Evolutionary conservation across 2,329 filamentous ascomycete genomes (phyloP).

Genomic region (Neofusicoccum sp.): DNA sequence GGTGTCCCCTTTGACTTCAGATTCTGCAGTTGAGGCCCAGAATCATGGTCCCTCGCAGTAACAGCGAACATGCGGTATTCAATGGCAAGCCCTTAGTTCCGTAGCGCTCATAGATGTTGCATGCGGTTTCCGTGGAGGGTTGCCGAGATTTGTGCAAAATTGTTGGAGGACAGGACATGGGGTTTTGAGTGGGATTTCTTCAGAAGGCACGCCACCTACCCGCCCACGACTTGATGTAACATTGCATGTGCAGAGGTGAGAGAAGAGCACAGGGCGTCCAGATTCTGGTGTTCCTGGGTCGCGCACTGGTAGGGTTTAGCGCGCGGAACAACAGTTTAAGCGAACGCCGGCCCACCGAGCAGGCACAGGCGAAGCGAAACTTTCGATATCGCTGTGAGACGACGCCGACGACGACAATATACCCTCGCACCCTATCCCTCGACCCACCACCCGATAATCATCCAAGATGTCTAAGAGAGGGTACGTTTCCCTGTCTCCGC

Average conservation of each 20-base stretch:
- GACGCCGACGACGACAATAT: constrained; percentile 20
- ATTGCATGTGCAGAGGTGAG: not conserved
- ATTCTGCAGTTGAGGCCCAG: no score
- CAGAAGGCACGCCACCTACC: no score
- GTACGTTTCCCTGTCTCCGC: constrained; percentile 27
- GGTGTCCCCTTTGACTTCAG: not conserved
- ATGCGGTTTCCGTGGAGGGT: no score
- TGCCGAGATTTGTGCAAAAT: no score
- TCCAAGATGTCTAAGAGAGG: constrained; percentile 41
- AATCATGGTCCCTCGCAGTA: no score
- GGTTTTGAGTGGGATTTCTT: no score
- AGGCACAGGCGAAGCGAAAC: constrained; percentile 13
- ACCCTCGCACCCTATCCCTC: constrained; percentile 20
- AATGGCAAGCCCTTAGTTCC: no score
- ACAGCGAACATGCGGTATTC: no score
- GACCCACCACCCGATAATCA: constrained; percentile 33
- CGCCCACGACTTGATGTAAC: not conserved
- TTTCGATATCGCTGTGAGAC: constrained; percentile 17
- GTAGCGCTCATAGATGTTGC: no score
- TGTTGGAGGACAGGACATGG: no score
- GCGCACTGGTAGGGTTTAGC: not conserved
- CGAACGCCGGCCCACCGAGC: constrained; percentile 10
- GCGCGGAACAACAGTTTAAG: constrained; percentile 2
- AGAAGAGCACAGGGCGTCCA: not conserved
- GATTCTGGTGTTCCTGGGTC: not conserved